phyloP scores from a whole-genome alignment of 148 eudicot genomes.

The Camellia granthamiana region DNA sequence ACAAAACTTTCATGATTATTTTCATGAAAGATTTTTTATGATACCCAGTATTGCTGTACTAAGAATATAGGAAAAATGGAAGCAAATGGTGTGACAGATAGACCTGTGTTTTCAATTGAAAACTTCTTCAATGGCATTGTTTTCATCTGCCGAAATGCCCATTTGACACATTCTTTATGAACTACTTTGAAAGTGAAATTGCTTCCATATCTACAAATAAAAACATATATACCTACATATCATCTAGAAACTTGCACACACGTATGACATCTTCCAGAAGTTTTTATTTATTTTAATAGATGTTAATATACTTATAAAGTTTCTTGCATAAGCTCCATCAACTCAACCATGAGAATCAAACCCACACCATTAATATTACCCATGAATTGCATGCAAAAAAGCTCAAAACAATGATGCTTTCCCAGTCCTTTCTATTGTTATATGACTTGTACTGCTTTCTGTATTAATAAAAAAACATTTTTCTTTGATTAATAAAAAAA shows the following conservation, averaged over 20 bases:
- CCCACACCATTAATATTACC: background rate
- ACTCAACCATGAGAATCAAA: slow-evolving; percentile 12
- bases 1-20: no score
- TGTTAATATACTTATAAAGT: background rate
- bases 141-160: background rate
- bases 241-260: background rate
- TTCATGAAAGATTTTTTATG: no score
- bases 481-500: no score
- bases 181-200: slow-evolving; percentile 20
- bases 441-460: no score
- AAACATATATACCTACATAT: background rate
- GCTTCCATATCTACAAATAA: background rate
- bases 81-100: no score
- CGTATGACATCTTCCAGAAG: background rate
- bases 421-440: no score
- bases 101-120: no score
- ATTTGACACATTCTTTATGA: background rate
- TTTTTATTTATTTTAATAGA: background rate
- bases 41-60: no score
- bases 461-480: no score
- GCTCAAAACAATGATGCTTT: background rate
- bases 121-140: background rate
- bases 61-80: no score
- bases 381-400: background rate
- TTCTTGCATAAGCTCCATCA: slow-evolving; percentile 8